Evolutionary conservation across 1,139 yeast species (phyloP).

Genomic region (Lodderomyces metapsilosis): DNA sequence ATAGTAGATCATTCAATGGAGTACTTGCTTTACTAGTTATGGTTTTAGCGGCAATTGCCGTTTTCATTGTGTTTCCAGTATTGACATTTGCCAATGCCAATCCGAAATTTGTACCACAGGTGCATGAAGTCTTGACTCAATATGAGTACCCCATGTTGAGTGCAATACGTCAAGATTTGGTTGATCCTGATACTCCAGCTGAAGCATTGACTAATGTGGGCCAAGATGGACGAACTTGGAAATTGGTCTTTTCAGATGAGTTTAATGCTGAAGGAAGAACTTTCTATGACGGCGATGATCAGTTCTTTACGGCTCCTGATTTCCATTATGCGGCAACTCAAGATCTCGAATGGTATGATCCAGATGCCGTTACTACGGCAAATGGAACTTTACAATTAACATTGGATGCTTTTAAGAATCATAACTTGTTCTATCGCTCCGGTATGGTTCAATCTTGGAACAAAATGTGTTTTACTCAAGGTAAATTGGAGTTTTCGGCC

Average conservation of each 20-base stretch:
- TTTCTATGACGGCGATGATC: slow-evolving; percentile 80
- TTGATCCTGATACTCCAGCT: slow-evolving; percentile 79
- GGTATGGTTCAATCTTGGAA: slow-evolving; percentile 92
- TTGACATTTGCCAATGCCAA: slow-evolving; percentile 60
- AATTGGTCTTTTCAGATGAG: slow-evolving; percentile 76
- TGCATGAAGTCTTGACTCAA: slow-evolving; percentile 47
- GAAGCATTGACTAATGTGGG: slow-evolving; percentile 46
- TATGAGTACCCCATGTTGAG: slow-evolving; percentile 61
- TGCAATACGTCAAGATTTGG: slow-evolving; percentile 59
- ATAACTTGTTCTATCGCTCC: slow-evolving; percentile 69
- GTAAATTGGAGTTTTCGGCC: slow-evolving; percentile 66
- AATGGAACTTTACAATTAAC: slow-evolving; percentile 63
- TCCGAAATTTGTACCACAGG: slow-evolving; percentile 20
- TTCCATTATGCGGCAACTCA: slow-evolving; percentile 75
- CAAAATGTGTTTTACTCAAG: slow-evolving; percentile 76
- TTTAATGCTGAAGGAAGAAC: slow-evolving; percentile 81
- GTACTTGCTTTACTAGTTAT: slow-evolving; percentile 51
- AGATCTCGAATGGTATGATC: slow-evolving; percentile 87
- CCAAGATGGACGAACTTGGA: slow-evolving; percentile 61
- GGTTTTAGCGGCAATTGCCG: slow-evolving; percentile 55
- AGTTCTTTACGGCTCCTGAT: slow-evolving; percentile 76
- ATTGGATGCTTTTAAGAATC: slow-evolving; percentile 72
- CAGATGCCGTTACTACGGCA: slow-evolving; percentile 71
- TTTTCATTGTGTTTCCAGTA: slow-evolving; percentile 73
- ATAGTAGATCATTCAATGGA: slow-evolving; percentile 57